A percentile compares a stretch with the other conserved stretches of the same genome.
phyloP scores from a whole-genome alignment of 2,329 filamentous ascomycete genomes.

The Tolypocladium capitatum region DNA sequence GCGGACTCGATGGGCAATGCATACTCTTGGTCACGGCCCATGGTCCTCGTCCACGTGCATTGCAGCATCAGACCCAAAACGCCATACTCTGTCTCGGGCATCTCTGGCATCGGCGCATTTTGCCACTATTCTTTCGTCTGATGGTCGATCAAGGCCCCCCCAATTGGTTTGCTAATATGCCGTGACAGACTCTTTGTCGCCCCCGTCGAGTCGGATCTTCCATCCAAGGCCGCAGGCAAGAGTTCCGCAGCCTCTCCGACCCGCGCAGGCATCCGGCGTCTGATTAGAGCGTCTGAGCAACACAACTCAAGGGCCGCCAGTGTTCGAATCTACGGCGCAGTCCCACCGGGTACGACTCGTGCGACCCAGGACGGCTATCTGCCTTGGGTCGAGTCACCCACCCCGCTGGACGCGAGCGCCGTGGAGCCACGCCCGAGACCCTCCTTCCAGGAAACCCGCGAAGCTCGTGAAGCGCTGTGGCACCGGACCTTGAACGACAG shows the following conservation, averaged over 20 bases:
- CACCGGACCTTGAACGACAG: background rate
- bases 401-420: slow-evolving; percentile 1
- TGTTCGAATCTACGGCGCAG: slow-evolving; percentile 13
- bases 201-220: slow-evolving; percentile 30
- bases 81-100: too few relatives aligned
- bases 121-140: background rate
- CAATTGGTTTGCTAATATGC: slow-evolving; percentile 5
- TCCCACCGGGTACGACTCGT: slow-evolving; percentile 11
- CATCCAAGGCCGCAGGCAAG: slow-evolving; percentile 21
- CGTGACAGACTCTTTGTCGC: slow-evolving; percentile 29
- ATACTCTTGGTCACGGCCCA: background rate
- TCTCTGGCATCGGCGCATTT: too few relatives aligned
- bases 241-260: slow-evolving; percentile 14
- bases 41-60: too few relatives aligned
- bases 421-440: background rate
- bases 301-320: slow-evolving; percentile 9
- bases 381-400: slow-evolving; percentile 11
- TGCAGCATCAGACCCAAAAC: background rate
- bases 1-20: background rate
- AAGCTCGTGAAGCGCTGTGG: slow-evolving; percentile 1
- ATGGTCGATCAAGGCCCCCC: too few relatives aligned
- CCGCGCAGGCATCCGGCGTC: slow-evolving; percentile 28
- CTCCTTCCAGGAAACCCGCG: slow-evolving; percentile 1
- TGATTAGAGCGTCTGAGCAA: slow-evolving; percentile 18
- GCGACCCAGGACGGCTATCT: slow-evolving; percentile 6